A percentile compares a stretch with the other conserved stretches of the same genome.
Conservation (phyloP, 2,329 filamentous ascomycete genomes). For the Phialemonium atrogriseum region DNA sequence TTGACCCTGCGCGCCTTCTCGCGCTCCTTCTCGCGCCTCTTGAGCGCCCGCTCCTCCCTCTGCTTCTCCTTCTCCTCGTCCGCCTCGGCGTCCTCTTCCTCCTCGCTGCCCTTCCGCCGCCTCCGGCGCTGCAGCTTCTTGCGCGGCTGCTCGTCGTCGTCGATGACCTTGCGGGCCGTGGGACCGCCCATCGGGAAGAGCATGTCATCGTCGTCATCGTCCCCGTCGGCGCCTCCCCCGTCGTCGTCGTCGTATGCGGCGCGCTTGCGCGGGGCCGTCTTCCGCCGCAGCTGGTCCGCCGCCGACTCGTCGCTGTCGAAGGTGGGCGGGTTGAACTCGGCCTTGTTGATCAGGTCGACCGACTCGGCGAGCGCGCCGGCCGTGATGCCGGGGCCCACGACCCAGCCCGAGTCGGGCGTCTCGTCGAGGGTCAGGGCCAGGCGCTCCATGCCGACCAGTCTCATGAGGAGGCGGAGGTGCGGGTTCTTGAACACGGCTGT, state of each 20-base stretch:
- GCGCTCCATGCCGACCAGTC: slow-evolving; percentile 61
- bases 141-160: slow-evolving; percentile 49
- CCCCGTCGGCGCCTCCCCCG: slow-evolving; percentile 44
- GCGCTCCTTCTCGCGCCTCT: slow-evolving; percentile 58
- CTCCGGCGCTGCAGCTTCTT: slow-evolving; percentile 51
- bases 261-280: slow-evolving; percentile 45
- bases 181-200: slow-evolving; percentile 65
- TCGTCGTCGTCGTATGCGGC: slow-evolving; percentile 66
- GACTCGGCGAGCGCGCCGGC: slow-evolving; percentile 59
- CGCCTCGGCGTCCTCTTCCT: slow-evolving; percentile 43
- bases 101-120: slow-evolving; percentile 29
- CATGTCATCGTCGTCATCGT: slow-evolving; percentile 38
- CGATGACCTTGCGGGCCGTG: slow-evolving; percentile 43
- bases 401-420: slow-evolving; percentile 68
- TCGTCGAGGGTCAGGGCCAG: slow-evolving; percentile 51
- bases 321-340: slow-evolving; percentile 67
- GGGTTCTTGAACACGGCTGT: slow-evolving; percentile 83
- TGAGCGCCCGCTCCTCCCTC: slow-evolving; percentile 51
- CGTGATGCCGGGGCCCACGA: slow-evolving; percentile 59
- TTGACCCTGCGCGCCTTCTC: slow-evolving; percentile 77
- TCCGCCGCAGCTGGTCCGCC: slow-evolving; percentile 71
- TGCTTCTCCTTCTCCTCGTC: slow-evolving; percentile 58
- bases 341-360: slow-evolving; percentile 65
- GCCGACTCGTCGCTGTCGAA: slow-evolving; percentile 71
- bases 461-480: slow-evolving; percentile 78